phyloP scores from a whole-genome alignment of 179 eudicot genomes.

The Sideroxylon spinosum region DNA sequence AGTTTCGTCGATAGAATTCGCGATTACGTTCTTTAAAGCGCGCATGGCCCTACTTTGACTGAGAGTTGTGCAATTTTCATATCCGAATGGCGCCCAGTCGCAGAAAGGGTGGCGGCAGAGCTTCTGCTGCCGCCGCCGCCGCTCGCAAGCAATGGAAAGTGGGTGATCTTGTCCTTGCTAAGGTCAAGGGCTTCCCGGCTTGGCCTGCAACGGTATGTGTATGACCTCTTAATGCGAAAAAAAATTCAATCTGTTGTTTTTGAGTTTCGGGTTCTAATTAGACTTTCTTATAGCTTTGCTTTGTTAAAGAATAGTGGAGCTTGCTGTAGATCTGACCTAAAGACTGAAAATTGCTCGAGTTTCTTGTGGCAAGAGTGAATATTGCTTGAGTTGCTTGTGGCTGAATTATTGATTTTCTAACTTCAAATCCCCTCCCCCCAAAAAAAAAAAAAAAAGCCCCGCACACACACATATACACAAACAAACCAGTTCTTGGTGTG shows the following conservation, averaged over 20 bases:
- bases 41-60: slow-evolving; percentile 15
- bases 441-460: too few relatives aligned
- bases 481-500: too few relatives aligned
- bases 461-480: too few relatives aligned
- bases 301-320: neutral
- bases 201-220: slow-evolving; percentile 89
- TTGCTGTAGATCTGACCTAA: neutral
- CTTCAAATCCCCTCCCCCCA: too few relatives aligned
- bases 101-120: slow-evolving; percentile 57
- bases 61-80: neutral
- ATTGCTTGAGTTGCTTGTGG: neutral
- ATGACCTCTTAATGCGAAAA: neutral
- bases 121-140: slow-evolving; percentile 65
- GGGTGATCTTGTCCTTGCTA: slow-evolving; percentile 97
- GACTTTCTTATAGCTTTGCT: slow-evolving; percentile 7
- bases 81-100: slow-evolving; percentile 72
- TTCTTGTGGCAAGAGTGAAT: neutral
- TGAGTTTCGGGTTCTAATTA: too few relatives aligned
- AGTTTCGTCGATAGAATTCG: slow-evolving; percentile 1
- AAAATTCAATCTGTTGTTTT: neutral
- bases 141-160: slow-evolving; percentile 76
- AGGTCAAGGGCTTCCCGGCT: slow-evolving; percentile 94
- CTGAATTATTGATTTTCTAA: neutral
- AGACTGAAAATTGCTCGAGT: neutral
- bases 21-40: slow-evolving; percentile 12